Evolutionary conservation across 1,139 yeast species (phyloP), one percentile per base, ranked within the genome.

Genomic region (Zhuliangozyma blackwelliae): DNA sequence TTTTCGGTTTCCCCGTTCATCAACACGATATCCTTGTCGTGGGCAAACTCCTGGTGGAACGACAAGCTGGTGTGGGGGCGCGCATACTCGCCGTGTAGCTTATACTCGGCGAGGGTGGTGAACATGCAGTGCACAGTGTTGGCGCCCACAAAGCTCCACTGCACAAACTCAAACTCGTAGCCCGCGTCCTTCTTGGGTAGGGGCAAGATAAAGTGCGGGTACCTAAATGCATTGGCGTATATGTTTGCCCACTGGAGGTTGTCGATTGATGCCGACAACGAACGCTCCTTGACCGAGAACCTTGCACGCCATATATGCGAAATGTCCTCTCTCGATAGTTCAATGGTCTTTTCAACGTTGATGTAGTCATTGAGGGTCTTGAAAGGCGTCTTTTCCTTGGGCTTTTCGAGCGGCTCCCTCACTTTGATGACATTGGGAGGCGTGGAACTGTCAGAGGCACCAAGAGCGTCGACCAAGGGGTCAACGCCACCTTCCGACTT

Each of bases 21-120:
- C 48, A 94, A 68, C 0, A 87, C 90, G 4, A 87, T 43, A 1
- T 72, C 79, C 48, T 85, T 82, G 13, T 72, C 71, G 1, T 73
- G 68, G 5, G 72, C 67, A 37, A 92, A 63, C 39, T 94, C 97
- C 37, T 82, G 79, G 63, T 92, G 97, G 71, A 92, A 85, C 59
- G 81, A 79, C 45, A 92, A 66, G 0, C 96, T 86, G 1, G 97
- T 89, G 57, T 94, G 98, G 1, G 98, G 98, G 52, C 87, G 82
- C 10, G 98, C 96, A 60, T 72, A 94, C 54, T 90, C 97, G 44
- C 79, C 79, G 55, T 92, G 97, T 28, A 89, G 73, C 59, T 92
- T 90, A 62, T 79, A 94, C 60, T 94, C 98, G 1, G 95, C 94
- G 44, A 94, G 72, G 0, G 97, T 81, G 2, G 98, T 94, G 50